Evolutionary conservation across 257 asterid genomes (phyloP).

Genomic region (Fraxinus excelsior): DNA sequence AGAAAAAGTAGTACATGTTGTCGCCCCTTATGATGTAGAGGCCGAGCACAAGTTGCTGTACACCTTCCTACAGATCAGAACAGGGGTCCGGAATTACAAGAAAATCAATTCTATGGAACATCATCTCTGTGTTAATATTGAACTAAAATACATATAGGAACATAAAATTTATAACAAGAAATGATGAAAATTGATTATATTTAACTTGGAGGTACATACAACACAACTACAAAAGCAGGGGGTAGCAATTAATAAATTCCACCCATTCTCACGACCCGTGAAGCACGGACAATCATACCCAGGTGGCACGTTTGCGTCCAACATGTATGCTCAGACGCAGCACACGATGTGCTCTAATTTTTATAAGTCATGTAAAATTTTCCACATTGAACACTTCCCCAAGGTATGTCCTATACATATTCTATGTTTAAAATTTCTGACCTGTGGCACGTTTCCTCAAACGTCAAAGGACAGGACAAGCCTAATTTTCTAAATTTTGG

Average conservation of each 20-base stretch:
- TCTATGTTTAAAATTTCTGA: background rate
- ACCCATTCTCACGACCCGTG: background rate
- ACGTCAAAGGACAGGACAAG: background rate
- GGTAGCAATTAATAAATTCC: background rate
- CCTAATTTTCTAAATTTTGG: background rate
- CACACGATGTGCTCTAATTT: background rate
- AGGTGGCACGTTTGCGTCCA: background rate
- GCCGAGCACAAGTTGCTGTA: conserved; percentile 95
- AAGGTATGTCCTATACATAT: background rate
- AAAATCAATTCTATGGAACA: background rate
- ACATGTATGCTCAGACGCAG: background rate
- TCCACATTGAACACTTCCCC: background rate
- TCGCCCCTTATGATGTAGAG: conserved; percentile 98
- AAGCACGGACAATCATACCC: background rate
- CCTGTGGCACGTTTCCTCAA: background rate
- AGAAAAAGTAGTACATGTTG: conserved; percentile 57
- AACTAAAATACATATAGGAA: background rate
- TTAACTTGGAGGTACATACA: background rate
- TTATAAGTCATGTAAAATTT: background rate
- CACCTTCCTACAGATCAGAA: conserved; percentile 77
- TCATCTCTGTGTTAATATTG: background rate
- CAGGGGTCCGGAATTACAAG: background rate
- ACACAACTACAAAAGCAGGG: background rate
- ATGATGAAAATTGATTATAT: background rate
- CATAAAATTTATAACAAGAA: background rate